These are phyloP conservation scores for Globomyces sp. DNA, from an alignment of 371 early-diverging fungal genomes.

Conservation along the genomic window DNA sequence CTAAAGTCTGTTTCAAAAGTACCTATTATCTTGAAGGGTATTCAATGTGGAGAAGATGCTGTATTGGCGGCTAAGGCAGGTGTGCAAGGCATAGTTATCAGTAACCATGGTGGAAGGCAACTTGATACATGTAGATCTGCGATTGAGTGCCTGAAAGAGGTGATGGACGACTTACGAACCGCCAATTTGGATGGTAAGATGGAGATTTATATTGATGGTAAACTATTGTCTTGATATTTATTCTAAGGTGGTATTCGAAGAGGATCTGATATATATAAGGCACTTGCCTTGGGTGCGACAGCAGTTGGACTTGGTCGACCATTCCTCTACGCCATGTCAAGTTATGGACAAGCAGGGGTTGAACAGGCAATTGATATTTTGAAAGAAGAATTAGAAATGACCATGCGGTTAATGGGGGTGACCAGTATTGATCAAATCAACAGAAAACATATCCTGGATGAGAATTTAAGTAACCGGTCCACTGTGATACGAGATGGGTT, in stretches of 20 bases:
- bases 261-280: conserved; percentile 76
- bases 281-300: conserved; percentile 89
- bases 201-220: conserved; percentile 83
- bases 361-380: conserved; percentile 66
- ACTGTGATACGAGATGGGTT: neutral
- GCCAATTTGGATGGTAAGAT: conserved; percentile 45
- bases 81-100: conserved; percentile 79
- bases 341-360: conserved; percentile 80
- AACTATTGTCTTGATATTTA: no score
- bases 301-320: conserved; percentile 95
- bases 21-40: conserved; percentile 90
- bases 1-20: conserved; percentile 75
- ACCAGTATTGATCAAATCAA: conserved; percentile 5
- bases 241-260: conserved; percentile 60
- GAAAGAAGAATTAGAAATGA: conserved; percentile 51
- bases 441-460: neutral
- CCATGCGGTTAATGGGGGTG: conserved; percentile 56
- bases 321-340: conserved; percentile 62
- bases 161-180: conserved; percentile 65
- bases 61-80: conserved; percentile 76
- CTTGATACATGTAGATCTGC: conserved; percentile 62
- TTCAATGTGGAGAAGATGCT: conserved; percentile 90
- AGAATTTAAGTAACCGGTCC: neutral
- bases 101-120: conserved; percentile 97
- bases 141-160: conserved; percentile 79